Evolutionary conservation across 495 filamentous ascomycete species (phyloP).

Genomic region (Haplographium delicatum): DNA sequence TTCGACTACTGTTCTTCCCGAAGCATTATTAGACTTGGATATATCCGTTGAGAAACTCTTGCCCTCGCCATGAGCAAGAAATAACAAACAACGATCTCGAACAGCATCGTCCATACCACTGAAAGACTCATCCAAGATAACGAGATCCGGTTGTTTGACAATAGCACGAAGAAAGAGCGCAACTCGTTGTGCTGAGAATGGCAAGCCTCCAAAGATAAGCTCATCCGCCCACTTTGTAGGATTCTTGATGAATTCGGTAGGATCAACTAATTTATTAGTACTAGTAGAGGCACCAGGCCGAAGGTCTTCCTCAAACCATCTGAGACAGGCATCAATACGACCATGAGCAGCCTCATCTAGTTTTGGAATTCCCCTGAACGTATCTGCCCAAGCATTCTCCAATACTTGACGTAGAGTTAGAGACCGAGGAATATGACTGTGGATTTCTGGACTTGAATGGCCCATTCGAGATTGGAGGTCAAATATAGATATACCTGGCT

Average conservation of each 20-base stretch:
- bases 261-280: not conserved
- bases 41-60: constrained; percentile 26
- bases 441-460: constrained; percentile 89
- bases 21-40: constrained; percentile 7
- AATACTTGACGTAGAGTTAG: constrained; percentile 70
- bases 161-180: constrained; percentile 81
- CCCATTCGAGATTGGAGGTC: constrained; percentile 87
- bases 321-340: constrained; percentile 59
- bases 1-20: constrained; percentile 30
- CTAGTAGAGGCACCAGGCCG: constrained; percentile 41
- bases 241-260: too few species aligned
- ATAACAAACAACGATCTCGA: constrained; percentile 77
- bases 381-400: constrained; percentile 85
- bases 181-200: constrained; percentile 75
- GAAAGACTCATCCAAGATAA: constrained; percentile 91
- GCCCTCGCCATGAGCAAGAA: constrained; percentile 60
- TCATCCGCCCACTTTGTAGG: constrained; percentile 67
- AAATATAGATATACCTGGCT: constrained; percentile 78
- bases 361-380: constrained; percentile 64
- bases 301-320: constrained; percentile 71
- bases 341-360: constrained; percentile 48
- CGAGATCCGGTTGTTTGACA: constrained; percentile 75
- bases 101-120: constrained; percentile 79
- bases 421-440: constrained; percentile 81
- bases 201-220: constrained; percentile 65